Percentiles rank a stretch among this genome's conserved stretches.
Conservation (phyloP, 106 monocot species). For the Dioscorea zingiberensis region DNA sequence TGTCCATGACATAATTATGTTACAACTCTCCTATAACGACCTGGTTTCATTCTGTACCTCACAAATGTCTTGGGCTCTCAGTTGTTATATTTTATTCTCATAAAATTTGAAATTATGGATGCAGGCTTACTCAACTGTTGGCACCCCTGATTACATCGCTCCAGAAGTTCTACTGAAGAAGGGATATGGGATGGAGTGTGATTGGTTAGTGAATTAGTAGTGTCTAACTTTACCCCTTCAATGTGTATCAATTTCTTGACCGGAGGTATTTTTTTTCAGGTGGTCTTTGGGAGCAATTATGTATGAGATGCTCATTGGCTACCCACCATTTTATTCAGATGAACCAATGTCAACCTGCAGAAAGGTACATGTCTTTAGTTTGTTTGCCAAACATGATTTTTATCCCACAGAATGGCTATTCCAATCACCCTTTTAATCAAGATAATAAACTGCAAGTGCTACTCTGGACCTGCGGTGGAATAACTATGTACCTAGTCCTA, state of each 20-base stretch:
- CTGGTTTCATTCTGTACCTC: no score
- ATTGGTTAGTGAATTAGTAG: slow-evolving; percentile 48
- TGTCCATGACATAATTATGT: no score
- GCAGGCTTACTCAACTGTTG: slow-evolving; percentile 93
- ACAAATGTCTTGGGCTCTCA: no score
- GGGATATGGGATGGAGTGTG: slow-evolving; percentile 98
- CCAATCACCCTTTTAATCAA: no score
- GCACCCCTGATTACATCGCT: slow-evolving; percentile 96
- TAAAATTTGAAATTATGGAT: not conserved
- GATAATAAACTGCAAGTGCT: no score
- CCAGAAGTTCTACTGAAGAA: slow-evolving; percentile 92
- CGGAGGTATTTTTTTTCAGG: slow-evolving; percentile 16
- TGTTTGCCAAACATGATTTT: no score
- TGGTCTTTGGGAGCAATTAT: slow-evolving; percentile 91
- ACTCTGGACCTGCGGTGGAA: no score
- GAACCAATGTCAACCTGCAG: slow-evolving; percentile 84
- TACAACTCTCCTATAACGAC: no score
- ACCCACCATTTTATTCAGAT: slow-evolving; percentile 80
- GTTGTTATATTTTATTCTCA: no score
- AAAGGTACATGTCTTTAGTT: slow-evolving; percentile 32
- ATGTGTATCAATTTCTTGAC: not conserved
- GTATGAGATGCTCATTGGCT: slow-evolving; percentile 89
- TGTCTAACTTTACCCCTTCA: not conserved
- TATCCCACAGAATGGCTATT: no score
- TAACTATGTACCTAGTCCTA: no score